Evolutionary conservation across 2,329 filamentous ascomycete genomes (phyloP), one percentile per base, ranked within the genome.

Genomic region (Sclerotinia nivalis): DNA sequence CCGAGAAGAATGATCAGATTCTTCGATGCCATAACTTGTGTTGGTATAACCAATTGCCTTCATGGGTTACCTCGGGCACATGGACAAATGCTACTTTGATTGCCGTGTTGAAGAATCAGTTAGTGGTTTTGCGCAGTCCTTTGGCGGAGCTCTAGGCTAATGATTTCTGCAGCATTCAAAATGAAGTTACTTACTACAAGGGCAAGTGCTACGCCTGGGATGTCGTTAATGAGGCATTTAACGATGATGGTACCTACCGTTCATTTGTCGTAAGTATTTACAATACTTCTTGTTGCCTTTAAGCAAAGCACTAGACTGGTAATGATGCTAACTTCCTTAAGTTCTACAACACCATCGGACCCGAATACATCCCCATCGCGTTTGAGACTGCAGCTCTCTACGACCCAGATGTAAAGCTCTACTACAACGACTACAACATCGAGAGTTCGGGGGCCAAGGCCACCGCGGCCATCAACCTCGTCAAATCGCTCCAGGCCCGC

Each of bases 121-220:
- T 40, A 45, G 67, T 56, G 31, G 9, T 22, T 22, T 18, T 12
- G 5, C 5, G 13, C n/a, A 34, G 4, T 12, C 28, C n/a, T 8
- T n/a, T 20, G 2, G 15, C 1, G 22, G 22, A 9, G 3, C 20
- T 9, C 2, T 49, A 55, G n/a, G 28, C 67, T 69, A 55, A 69
- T 22, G 12, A 28, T 37, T 6, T 18, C 4, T 18, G 4, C 40
- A 69, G 67, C 78, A 88, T 92, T 73, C 82, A 84, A 71, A 83
- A 85, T 72, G 86, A 85, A 64, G 85, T 87, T 4, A 82, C 81
- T 13, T 84, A 89, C 77, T 90, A 86, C 80, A 86, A 86, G 77
- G 85, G 86, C 69, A 82, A 86, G 73, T 89, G 88, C 78, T 86
- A 87, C 76, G 83, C 84, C 43, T 91, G 88, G 88, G 88, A 91